Evolutionary conservation across 306 rosid genomes (phyloP).

Genomic region (Corylus heterophylla): DNA sequence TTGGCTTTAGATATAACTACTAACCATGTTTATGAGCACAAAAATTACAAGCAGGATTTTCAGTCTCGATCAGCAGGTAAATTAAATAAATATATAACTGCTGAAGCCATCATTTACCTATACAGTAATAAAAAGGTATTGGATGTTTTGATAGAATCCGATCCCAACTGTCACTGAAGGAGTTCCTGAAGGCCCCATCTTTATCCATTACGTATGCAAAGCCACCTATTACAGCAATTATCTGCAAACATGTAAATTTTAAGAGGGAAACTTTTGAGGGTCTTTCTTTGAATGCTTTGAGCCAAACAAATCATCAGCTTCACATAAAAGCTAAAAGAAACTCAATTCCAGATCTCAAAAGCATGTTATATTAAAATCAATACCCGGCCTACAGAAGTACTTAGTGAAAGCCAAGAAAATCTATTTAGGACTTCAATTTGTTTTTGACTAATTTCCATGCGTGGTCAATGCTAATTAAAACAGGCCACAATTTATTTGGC

Average conservation of each 20-base stretch:
- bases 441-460: not conserved
- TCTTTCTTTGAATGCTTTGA: not conserved
- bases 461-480: not conserved
- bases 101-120: constrained; percentile 53
- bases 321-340: not conserved
- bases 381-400: not conserved
- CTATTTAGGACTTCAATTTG: not conserved
- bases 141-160: constrained; percentile 92
- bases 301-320: not conserved
- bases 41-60: not conserved
- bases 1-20: not conserved
- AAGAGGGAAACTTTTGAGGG: constrained; percentile 8
- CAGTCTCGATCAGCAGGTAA: not conserved
- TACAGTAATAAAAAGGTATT: constrained; percentile 90
- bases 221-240: constrained; percentile 83
- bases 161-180: constrained; percentile 97
- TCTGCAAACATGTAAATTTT: constrained; percentile 41
- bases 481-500: not conserved
- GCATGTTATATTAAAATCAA: not conserved
- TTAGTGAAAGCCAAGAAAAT: not conserved
- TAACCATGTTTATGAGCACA: not conserved
- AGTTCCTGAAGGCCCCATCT: constrained; percentile 91
- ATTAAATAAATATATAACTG: not conserved
- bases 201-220: constrained; percentile 95
- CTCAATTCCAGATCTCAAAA: not conserved